Conservation (phyloP, 176 grass and related monocot species). For the Pharus latifolius region DNA sequence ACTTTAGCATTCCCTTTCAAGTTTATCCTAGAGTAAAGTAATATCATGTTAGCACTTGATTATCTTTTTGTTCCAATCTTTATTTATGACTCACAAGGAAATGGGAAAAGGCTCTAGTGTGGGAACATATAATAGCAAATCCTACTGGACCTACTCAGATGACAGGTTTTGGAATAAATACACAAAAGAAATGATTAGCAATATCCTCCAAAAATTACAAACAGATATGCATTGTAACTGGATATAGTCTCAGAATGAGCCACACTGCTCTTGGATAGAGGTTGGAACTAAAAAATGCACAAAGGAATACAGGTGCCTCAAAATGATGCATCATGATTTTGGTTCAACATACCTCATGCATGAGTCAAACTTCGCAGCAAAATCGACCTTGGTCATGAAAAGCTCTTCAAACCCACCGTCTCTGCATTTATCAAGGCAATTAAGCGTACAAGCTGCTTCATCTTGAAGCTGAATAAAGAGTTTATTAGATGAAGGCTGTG, state of each 20-base stretch:
- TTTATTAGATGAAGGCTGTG: neutral
- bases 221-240: neutral
- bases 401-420: constrained; percentile 85
- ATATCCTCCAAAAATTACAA: neutral
- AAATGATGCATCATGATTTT: neutral
- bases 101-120: neutral
- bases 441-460: constrained; percentile 56
- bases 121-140: constrained; percentile 7
- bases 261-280: neutral
- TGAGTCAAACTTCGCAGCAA: constrained; percentile 88
- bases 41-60: constrained; percentile 7
- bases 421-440: constrained; percentile 68
- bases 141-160: too few species aligned
- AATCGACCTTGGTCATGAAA: constrained; percentile 87
- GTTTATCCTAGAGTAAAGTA: constrained; percentile 62
- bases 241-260: neutral
- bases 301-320: neutral
- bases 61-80: neutral
- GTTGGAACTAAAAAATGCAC: neutral
- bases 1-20: constrained; percentile 59
- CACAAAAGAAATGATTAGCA: neutral
- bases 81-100: neutral
- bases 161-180: neutral
- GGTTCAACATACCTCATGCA: constrained; percentile 60
- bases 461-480: constrained; percentile 66